phyloP scores from a whole-genome alignment of 2,329 filamentous ascomycete species.

The Exophiala phaeomuriformis region DNA sequence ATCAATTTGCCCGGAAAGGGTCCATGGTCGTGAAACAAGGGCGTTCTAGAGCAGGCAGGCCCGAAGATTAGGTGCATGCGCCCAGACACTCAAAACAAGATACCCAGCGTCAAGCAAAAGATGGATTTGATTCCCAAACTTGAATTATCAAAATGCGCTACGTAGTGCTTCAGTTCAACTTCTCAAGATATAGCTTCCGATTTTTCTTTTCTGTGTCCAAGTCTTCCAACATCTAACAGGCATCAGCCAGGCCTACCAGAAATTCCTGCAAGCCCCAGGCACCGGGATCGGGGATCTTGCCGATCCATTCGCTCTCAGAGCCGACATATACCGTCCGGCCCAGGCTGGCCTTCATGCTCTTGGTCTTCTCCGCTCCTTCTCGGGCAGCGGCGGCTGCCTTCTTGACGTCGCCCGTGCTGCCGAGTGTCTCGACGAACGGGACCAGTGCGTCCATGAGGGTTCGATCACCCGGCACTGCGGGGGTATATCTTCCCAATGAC shows the following conservation, averaged over 20 bases:
- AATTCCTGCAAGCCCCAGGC: constrained; percentile 77
- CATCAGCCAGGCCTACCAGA: constrained; percentile 66
- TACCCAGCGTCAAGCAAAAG: constrained; percentile 5
- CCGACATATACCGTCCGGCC: constrained; percentile 79
- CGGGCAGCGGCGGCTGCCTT: constrained; percentile 69
- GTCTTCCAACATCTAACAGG: constrained; percentile 25
- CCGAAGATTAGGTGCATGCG: not conserved
- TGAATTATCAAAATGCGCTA: not conserved
- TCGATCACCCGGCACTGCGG: constrained; percentile 78
- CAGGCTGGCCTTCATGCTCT: constrained; percentile 83
- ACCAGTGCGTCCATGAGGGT: constrained; percentile 84
- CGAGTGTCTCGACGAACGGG: constrained; percentile 73
- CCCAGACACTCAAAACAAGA: not conserved
- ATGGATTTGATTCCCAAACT: not conserved
- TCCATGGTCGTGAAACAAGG: not conserved
- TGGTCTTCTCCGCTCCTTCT: constrained; percentile 72
- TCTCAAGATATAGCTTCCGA: not conserved
- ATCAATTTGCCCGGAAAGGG: not conserved
- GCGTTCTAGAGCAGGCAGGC: not conserved
- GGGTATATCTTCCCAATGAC: constrained; percentile 74
- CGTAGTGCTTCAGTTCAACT: not conserved
- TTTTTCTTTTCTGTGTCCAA: not conserved
- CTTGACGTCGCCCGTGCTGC: constrained; percentile 56
- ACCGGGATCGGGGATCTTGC: constrained; percentile 67
- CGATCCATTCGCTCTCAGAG: constrained; percentile 55